Conservation (phyloP, 2,329 filamentous ascomycete genomes). For the Thelonectria discophora region DNA sequence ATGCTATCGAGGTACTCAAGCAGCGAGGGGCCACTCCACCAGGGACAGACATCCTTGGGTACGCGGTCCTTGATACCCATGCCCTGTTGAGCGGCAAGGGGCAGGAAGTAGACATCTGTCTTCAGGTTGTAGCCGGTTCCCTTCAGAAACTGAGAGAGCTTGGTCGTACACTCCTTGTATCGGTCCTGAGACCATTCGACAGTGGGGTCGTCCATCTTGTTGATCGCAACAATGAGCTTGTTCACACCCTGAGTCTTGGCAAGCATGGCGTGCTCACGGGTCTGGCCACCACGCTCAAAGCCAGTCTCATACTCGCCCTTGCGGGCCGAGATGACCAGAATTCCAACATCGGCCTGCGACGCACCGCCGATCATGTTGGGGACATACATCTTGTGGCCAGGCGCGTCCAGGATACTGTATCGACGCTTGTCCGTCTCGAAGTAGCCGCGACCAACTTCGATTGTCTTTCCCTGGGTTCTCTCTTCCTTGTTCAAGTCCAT, state of each 20-base stretch:
- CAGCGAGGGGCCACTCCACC: constrained; percentile 89
- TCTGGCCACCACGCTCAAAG: constrained; percentile 96
- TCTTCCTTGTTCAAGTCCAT: constrained; percentile 98
- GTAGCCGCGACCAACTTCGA: constrained; percentile 94
- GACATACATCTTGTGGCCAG: constrained; percentile 97
- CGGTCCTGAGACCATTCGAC: constrained; percentile 95
- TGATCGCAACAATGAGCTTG: constrained; percentile 93
- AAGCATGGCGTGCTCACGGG: constrained; percentile 95
- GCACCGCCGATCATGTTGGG: constrained; percentile 98
- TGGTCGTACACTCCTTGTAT: constrained; percentile 91
- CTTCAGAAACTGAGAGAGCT: constrained; percentile 88
- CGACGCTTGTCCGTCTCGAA: constrained; percentile 97
- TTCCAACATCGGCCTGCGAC: constrained; percentile 91
- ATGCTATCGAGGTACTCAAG: constrained; percentile 96
- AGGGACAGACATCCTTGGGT: constrained; percentile 77
- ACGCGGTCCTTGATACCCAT: constrained; percentile 90
- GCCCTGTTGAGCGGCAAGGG: constrained; percentile 88
- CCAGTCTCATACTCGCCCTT: constrained; percentile 99
- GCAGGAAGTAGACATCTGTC: constrained; percentile 94
- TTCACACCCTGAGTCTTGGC: constrained; percentile 98
- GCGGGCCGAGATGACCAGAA: constrained; percentile 93
- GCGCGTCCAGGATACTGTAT: constrained; percentile 96
- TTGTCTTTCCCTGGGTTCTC: constrained; percentile 94
- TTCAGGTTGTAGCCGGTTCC: constrained; percentile 94
- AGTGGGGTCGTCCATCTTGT: constrained; percentile 99